Percentiles rank a stretch among this genome's conserved stretches.
Conservation (phyloP, 148 eudicot species). For the Cornus florida region DNA sequence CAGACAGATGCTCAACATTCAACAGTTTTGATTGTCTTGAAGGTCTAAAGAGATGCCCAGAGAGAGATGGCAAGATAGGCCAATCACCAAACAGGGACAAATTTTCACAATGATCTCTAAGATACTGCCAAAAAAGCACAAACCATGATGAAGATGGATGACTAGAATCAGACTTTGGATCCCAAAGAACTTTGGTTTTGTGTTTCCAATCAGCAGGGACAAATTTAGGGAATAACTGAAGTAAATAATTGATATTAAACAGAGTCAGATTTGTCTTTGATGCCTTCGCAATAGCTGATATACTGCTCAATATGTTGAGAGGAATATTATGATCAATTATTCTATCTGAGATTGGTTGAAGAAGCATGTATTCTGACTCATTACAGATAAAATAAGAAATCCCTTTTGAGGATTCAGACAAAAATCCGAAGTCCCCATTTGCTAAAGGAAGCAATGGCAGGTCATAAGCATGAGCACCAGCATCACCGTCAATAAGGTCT, state of each 20-base stretch:
- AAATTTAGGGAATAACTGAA: slow-evolving; percentile 61
- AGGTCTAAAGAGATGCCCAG: slow-evolving; percentile 79
- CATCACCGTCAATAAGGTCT: slow-evolving; percentile 85
- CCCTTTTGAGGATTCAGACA: slow-evolving; percentile 61
- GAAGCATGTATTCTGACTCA: slow-evolving; percentile 72
- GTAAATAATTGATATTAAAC: slow-evolving; percentile 57
- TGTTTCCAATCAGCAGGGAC: slow-evolving; percentile 87
- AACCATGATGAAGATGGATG: slow-evolving; percentile 85
- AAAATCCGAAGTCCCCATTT: slow-evolving; percentile 71
- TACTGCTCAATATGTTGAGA: slow-evolving; percentile 47
- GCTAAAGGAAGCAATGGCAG: slow-evolving; percentile 92
- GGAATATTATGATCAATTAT: slow-evolving; percentile 68
- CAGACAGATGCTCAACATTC: slow-evolving; percentile 59
- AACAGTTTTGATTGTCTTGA: slow-evolving; percentile 62
- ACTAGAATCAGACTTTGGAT: slow-evolving; percentile 35
- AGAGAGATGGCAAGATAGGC: slow-evolving; percentile 89
- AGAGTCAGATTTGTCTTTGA: slow-evolving; percentile 68
- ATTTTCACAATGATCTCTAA: slow-evolving; percentile 51
- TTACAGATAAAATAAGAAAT: slow-evolving; percentile 64
- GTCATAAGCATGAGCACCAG: slow-evolving; percentile 49
- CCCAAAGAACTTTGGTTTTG: slow-evolving; percentile 66
- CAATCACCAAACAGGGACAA: slow-evolving; percentile 80
- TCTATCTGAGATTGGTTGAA: slow-evolving; percentile 64
- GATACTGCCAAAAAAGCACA: slow-evolving; percentile 78
- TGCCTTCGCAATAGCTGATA: slow-evolving; percentile 65